Percentiles rank a stretch among this genome's conserved stretches.
Conservation (phyloP, 1,284 basidiomycete species). For the Malassezia japonica region DNA sequence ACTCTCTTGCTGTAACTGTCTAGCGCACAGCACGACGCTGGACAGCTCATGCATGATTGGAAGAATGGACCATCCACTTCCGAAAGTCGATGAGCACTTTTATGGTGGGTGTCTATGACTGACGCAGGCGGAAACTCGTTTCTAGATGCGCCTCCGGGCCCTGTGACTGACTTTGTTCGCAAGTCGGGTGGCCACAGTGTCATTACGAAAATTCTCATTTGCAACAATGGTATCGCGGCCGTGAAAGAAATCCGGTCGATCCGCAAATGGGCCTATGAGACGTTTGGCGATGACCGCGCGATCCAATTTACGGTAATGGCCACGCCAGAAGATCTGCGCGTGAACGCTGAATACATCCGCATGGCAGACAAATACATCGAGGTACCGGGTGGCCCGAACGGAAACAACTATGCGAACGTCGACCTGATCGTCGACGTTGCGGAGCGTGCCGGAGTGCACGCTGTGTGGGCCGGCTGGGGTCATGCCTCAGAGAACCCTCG, state of each 20-base stretch:
- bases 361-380: slow-evolving; percentile 99
- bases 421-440: slow-evolving; percentile 98
- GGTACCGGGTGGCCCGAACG: slow-evolving; percentile 94
- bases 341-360: slow-evolving; percentile 99
- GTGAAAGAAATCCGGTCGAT: slow-evolving; percentile 99
- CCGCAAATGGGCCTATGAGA: slow-evolving; percentile 99
- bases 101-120: slow-evolving; percentile 72
- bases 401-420: slow-evolving; percentile 99
- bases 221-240: slow-evolving; percentile 76
- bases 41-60: neutral
- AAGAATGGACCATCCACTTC: neutral
- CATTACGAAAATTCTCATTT: slow-evolving; percentile 75
- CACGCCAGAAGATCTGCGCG: slow-evolving; percentile 87
- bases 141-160: slow-evolving; percentile 64
- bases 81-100: slow-evolving; percentile 12
- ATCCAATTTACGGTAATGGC: slow-evolving; percentile 99
- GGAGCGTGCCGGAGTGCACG: slow-evolving; percentile 91
- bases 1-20: no score
- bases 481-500: slow-evolving; percentile 99
- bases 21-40: no score
- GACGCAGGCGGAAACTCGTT: neutral
- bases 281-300: slow-evolving; percentile 88
- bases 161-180: slow-evolving; percentile 84
- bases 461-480: slow-evolving; percentile 99
- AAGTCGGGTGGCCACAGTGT: slow-evolving; percentile 89